Percentiles rank a stretch among this genome's conserved stretches.
Conservation (phyloP, 2,329 filamentous ascomycete genomes). For the Drechslerella stenobrocha region DNA sequence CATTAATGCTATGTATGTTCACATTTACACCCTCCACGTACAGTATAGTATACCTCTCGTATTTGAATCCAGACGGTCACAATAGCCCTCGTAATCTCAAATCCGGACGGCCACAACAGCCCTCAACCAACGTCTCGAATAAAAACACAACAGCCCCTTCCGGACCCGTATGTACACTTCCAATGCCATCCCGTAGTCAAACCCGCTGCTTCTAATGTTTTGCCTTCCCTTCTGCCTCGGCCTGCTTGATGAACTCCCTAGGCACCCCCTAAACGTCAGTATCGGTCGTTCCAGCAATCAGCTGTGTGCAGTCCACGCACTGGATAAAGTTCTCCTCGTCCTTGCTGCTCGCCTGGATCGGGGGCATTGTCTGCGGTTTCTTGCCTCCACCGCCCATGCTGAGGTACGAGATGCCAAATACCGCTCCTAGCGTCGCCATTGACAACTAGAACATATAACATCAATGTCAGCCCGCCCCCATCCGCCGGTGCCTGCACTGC, state of each 20-base stretch:
- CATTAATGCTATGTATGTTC: too few species aligned
- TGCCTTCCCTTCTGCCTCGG: slow-evolving; percentile 51
- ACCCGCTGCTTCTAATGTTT: slow-evolving; percentile 46
- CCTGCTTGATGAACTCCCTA: slow-evolving; percentile 52
- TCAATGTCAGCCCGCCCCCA: too few species aligned
- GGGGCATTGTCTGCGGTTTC: slow-evolving; percentile 50
- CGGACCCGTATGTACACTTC: slow-evolving; percentile 3
- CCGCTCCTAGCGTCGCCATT: slow-evolving; percentile 49
- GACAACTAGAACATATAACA: slow-evolving; percentile 51
- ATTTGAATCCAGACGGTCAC: too few species aligned
- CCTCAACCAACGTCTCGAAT: too few species aligned
- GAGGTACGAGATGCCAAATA: slow-evolving; percentile 39
- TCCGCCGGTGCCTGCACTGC: neutral
- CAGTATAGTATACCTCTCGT: too few species aligned
- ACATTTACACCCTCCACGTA: too few species aligned
- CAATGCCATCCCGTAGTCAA: neutral
- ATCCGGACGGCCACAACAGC: too few species aligned
- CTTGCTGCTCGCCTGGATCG: slow-evolving; percentile 50
- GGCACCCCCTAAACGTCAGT: too few species aligned
- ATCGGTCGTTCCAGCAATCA: too few species aligned
- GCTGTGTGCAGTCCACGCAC: slow-evolving; percentile 29
- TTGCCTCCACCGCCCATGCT: slow-evolving; percentile 43
- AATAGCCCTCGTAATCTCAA: too few species aligned
- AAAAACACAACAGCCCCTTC: too few species aligned
- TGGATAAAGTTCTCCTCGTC: slow-evolving; percentile 53